Evolutionary conservation across 208 protist species (phyloP), one percentile per base, ranked within the genome.

Genomic region (Wallacemonas sp.): DNA sequence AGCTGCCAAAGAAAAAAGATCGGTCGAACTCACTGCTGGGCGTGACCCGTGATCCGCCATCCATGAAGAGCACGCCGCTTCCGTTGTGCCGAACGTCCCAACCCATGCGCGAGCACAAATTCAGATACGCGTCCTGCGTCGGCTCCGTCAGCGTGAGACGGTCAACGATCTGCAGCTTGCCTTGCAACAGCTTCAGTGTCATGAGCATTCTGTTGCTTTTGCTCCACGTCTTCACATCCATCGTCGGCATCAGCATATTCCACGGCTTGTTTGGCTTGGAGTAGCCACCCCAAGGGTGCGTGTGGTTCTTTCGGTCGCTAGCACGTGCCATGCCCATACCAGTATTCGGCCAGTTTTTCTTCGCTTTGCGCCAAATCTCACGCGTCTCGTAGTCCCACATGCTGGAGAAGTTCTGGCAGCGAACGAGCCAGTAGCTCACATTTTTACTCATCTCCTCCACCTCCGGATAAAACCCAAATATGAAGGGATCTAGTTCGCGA

Each of bases 271-370:
- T 79, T 26, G 91, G 88, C 45, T 75, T 72, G 0, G 82, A 85
- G 59, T 82, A 80, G 19, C 72, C 91, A 41, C 91, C 91, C 91
- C 91, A 96, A 38, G 72, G 73, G 62, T 84, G 88, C 9, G 61
- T 58, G 62, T 90, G 80, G 70, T 92, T 90, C 56, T 95, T 94
- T 46, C 91, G 74, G 63, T 94, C 75, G 42, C 88, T 79, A n/a
- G 91, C 88, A 30, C 91, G 86, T 9, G 86, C 55, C 86, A 96
- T 92, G 58, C 91, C 91, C 78, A 93, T 91, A 26, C 91, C 91
- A n/a, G 91, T 95, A 66, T 93, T 94, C 2, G 91, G 87, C 89
- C 91, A 96, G 60, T 96, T 94, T 66, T 96, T 96, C 74, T 94
- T 94, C 17, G 88, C 86, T 58, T 84, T 84, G 30, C 88, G 75